Base-by-base conservation (phyloP, 331 rosid genomes). In the Acacia pycnantha region DNA sequence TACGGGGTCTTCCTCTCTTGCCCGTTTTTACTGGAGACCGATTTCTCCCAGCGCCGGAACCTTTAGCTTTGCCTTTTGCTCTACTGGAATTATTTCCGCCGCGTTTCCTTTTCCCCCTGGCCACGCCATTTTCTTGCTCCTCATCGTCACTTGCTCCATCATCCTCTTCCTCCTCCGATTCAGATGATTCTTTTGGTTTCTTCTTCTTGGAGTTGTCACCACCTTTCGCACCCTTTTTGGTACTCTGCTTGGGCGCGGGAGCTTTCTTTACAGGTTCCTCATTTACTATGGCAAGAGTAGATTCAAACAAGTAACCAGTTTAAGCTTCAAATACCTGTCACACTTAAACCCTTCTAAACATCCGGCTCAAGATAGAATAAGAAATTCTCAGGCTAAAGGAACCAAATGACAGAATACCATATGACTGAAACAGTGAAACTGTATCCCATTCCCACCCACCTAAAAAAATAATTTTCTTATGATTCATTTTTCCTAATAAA, bases 1-100 rank as follows among this genome's bases (percentile, higher is more conserved):
- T 96, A 1, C 94, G 91, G 54, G 99, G 95, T 81, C 99, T 89
- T 73, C 99, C 99, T 81, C 98, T 89, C 91, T 87, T 96, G 14
- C 92, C 89, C 2, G 97, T 26, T 78, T 86, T 89, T 24, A 91
- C 87, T 0, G 94, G 70, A 19, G 97, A 46, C 0, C 91, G 90
- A 16, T 95, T 92, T 1, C 96, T 89, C 9, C 92, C 97, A 24
- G 56, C 4, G 24, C 58, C 59, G 16, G 76, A 46, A 44, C 58
- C 58, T 46, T 26, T 71, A 14, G 22, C 58, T 46, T 48, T 48
- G 18, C 43, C 62, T 73, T 29, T 73, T 3, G 62, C 94, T 64
- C 69, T 83, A 35, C 92, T 85, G 54, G 95, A 81, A 73, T 26
- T 81, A 78, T 87, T 88, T 78, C 91, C 87, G 12, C 91, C 93